Evolutionary conservation across 2,329 filamentous ascomycete genomes (phyloP).

Genomic region (Neopestalotiopsis clavispora): DNA sequence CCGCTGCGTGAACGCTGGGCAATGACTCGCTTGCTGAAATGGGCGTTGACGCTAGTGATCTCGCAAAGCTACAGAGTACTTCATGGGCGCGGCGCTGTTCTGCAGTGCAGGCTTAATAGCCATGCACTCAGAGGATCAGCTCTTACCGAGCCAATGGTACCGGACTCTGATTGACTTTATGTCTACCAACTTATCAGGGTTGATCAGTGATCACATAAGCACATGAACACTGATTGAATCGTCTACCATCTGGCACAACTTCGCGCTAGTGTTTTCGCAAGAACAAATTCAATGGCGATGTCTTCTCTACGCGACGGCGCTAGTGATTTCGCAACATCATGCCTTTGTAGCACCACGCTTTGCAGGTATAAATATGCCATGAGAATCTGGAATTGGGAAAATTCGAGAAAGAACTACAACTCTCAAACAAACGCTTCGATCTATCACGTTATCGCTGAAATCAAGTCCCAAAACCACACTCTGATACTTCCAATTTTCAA

Average conservation of each 20-base stretch:
- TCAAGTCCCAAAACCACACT: no score
- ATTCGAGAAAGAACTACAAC: no score
- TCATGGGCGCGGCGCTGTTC: not conserved
- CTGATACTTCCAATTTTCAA: not conserved
- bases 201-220: not conserved
- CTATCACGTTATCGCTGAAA: no score
- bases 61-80: slow-evolving; percentile 8
- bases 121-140: not conserved
- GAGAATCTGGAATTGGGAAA: no score
- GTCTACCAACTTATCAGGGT: not conserved
- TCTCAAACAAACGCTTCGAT: no score
- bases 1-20: not conserved
- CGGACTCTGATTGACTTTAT: not conserved
- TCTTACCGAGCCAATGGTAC: not conserved
- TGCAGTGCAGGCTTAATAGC: not conserved
- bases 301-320: not conserved
- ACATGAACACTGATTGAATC: not conserved
- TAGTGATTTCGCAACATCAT: not conserved
- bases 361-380: no score
- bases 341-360: not conserved
- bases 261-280: not conserved
- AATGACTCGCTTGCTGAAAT: not conserved
- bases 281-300: not conserved
- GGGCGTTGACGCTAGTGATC: not conserved
- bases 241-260: not conserved